Conservation (phyloP, 1,284 basidiomycete species). For the Rhodotorula sp. region DNA sequence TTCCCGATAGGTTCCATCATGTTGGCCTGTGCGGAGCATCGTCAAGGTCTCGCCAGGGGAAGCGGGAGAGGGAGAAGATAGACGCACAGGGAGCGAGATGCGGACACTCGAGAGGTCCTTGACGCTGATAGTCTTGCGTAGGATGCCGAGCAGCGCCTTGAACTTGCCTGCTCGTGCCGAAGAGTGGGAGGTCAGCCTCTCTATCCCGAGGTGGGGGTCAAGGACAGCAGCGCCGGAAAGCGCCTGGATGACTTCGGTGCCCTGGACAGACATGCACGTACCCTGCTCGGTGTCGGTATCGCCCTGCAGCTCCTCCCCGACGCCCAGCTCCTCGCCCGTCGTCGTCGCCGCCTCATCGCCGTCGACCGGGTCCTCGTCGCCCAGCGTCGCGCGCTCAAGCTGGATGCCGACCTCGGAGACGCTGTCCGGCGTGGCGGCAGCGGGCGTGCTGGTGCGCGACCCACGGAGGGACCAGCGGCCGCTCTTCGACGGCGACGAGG, state of each 20-base stretch:
- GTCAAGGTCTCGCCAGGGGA: background rate
- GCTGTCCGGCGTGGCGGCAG: background rate
- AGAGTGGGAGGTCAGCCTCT: background rate
- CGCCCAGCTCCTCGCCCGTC: background rate
- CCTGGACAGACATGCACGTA: background rate
- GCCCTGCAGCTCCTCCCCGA: conserved; percentile 3
- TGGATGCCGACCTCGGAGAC: conserved; percentile 1
- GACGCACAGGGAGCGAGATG: conserved; percentile 32
- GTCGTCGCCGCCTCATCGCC: background rate
- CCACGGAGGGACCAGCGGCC: background rate
- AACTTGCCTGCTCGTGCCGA: conserved; percentile 28
- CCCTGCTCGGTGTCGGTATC: conserved; percentile 18
- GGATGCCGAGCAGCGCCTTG: conserved; percentile 29
- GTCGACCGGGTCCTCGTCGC: background rate
- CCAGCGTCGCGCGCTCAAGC: background rate
- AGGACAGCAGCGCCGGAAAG: no score
- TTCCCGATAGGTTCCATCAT: conserved; percentile 78
- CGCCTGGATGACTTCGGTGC: no score
- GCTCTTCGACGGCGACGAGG: background rate
- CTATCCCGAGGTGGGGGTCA: no score
- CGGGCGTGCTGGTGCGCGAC: background rate
- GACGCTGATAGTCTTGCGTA: conserved; percentile 33
- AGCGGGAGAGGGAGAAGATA: background rate
- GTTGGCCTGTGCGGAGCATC: conserved; percentile 1
- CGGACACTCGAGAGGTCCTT: conserved; percentile 34